phyloP scores from a whole-genome alignment of 352 stramenopile genomes.

The Phytophthora niederhauseri region DNA sequence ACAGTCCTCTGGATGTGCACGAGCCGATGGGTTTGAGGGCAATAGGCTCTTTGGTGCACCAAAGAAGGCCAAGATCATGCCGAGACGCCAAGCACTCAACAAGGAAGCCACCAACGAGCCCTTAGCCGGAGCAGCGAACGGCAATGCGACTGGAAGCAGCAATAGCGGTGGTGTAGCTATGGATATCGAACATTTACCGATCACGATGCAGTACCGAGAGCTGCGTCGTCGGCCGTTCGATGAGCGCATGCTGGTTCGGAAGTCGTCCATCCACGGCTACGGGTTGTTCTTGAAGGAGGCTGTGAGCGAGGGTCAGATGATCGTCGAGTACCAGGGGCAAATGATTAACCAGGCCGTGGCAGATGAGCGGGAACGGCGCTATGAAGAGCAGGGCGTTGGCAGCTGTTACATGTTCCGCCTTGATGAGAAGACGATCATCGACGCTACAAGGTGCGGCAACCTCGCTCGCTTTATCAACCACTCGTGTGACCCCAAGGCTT shows the following conservation, averaged over 20 bases:
- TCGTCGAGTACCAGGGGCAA: slow-evolving; percentile 97
- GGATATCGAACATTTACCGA: slow-evolving; percentile 84
- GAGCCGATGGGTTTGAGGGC: slow-evolving; percentile 86
- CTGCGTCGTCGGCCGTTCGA: slow-evolving; percentile 92
- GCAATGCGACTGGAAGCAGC: slow-evolving; percentile 15
- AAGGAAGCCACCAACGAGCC: slow-evolving; percentile 47
- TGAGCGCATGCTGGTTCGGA: slow-evolving; percentile 90
- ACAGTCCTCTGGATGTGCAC: slow-evolving; percentile 81
- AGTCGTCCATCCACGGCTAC: slow-evolving; percentile 97
- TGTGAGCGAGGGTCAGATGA: slow-evolving; percentile 94
- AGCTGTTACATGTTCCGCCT: slow-evolving; percentile 99
- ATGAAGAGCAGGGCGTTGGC: slow-evolving; percentile 94
- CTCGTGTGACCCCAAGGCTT: slow-evolving; percentile 95
- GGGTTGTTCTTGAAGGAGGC: slow-evolving; percentile 95
- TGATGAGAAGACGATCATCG: slow-evolving; percentile 95
- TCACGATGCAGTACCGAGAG: slow-evolving; percentile 92
- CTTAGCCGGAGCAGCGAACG: slow-evolving; percentile 17
- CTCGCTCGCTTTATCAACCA: slow-evolving; percentile 98
- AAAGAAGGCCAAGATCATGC: slow-evolving; percentile 43
- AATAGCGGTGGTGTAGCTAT: slow-evolving; percentile 52
- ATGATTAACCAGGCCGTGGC: slow-evolving; percentile 92
- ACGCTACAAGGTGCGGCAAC: slow-evolving; percentile 93
- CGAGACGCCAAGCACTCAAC: slow-evolving; percentile 37
- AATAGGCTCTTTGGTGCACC: slow-evolving; percentile 53
- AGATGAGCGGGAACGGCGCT: slow-evolving; percentile 93